Percentiles rank a stretch among this genome's conserved stretches.
Evolutionary conservation across 768 basidiomycete genomes (phyloP).

Genomic region (Suillus spraguei): DNA sequence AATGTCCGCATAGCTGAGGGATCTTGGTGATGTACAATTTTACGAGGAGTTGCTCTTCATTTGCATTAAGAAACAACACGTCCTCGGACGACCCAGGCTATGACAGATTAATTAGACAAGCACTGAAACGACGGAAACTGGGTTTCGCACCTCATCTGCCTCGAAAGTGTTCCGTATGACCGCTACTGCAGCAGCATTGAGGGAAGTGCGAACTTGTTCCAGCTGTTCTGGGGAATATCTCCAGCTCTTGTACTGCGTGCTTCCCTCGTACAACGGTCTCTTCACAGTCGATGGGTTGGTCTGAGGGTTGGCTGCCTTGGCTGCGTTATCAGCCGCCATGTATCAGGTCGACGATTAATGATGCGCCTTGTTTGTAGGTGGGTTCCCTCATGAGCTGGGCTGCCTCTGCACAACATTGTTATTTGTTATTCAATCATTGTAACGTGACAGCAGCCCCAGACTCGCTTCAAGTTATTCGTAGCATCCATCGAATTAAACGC

Average conservation of each 20-base stretch:
- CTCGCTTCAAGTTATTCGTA: too few relatives aligned
- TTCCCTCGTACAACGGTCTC: conserved; percentile 67
- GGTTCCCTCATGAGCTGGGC: neutral
- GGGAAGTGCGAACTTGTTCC: conserved; percentile 52
- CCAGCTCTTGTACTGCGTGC: conserved; percentile 88
- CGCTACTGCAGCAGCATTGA: conserved; percentile 78
- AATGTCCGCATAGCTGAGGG: conserved; percentile 80
- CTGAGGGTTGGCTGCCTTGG: conserved; percentile 3
- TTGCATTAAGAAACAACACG: conserved; percentile 73
- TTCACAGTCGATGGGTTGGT: conserved; percentile 12
- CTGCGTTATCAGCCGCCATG: conserved; percentile 11
- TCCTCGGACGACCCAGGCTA: conserved; percentile 74
- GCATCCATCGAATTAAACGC: too few relatives aligned
- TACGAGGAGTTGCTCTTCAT: conserved; percentile 88
- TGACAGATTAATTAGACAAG: conserved; percentile 24
- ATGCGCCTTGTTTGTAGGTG: neutral
- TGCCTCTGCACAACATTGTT: neutral
- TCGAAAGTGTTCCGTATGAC: conserved; percentile 81
- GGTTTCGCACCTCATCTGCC: conserved; percentile 63
- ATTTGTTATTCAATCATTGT: neutral
- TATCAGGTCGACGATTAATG: conserved; percentile 3
- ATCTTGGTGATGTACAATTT: conserved; percentile 88
- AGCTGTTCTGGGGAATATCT: conserved; percentile 78
- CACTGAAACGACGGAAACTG: neutral
- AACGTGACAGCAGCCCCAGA: too few relatives aligned